These are phyloP conservation scores for Cladorrhinum sp. DNA, from an alignment of 2,329 filamentous ascomycete genomes.

Conservation along the genomic window DNA sequence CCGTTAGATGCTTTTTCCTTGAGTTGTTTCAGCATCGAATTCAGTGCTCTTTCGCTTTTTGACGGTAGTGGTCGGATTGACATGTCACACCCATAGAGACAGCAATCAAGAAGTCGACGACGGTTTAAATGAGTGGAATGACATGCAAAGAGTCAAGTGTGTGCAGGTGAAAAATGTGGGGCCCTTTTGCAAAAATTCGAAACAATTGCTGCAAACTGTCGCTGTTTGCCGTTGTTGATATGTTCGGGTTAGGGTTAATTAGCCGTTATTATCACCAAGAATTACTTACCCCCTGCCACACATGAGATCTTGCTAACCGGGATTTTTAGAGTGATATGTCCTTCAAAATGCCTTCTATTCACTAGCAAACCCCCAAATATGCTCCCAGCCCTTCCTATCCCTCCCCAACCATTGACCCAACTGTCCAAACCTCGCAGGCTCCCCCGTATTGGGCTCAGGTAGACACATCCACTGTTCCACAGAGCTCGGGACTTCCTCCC, in stretches of 20 bases:
- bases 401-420: conserved; percentile 59
- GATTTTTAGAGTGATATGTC: too few species aligned
- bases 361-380: conserved; percentile 56
- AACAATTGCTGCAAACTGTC: neutral
- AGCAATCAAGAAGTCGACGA: too few species aligned
- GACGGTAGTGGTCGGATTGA: neutral
- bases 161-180: neutral
- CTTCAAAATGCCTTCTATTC: neutral
- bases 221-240: neutral
- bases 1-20: neutral
- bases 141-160: neutral
- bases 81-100: neutral
- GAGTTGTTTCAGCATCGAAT: neutral
- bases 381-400: conserved; percentile 57
- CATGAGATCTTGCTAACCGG: too few species aligned
- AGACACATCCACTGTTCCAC: conserved; percentile 83
- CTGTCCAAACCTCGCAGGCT: conserved; percentile 60
- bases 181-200: neutral
- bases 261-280: too few species aligned
- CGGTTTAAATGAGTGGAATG: neutral
- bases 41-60: neutral
- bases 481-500: conserved; percentile 82
- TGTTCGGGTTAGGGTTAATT: neutral
- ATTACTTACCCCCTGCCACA: too few species aligned
- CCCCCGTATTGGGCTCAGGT: conserved; percentile 67